A percentile compares a stretch with the other conserved stretches of the same genome.
These are phyloP conservation scores for Raffaelea arxii DNA, from an alignment of 2,329 filamentous ascomycete species.

Conservation along the genomic window DNA sequence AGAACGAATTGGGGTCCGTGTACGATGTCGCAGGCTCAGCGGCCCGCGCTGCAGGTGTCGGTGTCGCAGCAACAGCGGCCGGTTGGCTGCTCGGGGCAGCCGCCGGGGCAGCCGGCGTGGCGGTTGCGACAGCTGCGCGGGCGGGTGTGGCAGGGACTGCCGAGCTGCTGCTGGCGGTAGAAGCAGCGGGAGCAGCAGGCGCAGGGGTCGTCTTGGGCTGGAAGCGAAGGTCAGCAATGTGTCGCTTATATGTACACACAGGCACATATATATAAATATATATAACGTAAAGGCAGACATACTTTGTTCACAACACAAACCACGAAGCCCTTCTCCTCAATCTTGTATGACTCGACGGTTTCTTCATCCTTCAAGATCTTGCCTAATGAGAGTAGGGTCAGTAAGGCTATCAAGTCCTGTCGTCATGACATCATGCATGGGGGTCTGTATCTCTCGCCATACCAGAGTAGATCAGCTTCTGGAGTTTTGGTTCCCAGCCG, in stretches of 20 bases:
- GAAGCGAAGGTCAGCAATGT: not conserved
- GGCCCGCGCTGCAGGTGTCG: constrained; percentile 26
- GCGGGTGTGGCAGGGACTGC: constrained; percentile 52
- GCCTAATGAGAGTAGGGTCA: constrained; percentile 44
- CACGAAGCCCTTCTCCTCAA: constrained; percentile 98
- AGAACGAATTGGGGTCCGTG: constrained; percentile 70
- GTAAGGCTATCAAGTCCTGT: not conserved
- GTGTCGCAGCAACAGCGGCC: constrained; percentile 33
- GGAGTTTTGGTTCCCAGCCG: constrained; percentile 80
- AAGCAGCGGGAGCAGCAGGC: constrained; percentile 24
- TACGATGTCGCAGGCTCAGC: constrained; percentile 30
- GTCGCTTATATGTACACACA: no score
- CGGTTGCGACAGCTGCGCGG: constrained; percentile 30
- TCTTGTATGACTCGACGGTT: constrained; percentile 92
- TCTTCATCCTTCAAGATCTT: constrained; percentile 98
- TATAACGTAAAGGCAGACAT: constrained; percentile 12
- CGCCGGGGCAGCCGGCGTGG: constrained; percentile 39
- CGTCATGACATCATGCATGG: not conserved
- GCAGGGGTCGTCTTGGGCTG: constrained; percentile 62
- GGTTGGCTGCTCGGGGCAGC: constrained; percentile 32
- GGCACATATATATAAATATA: not conserved
- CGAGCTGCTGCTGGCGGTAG: constrained; percentile 27
- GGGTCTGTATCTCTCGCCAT: constrained; percentile 20
- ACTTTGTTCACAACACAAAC: constrained; percentile 99
- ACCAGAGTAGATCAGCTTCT: constrained; percentile 99